These are phyloP conservation scores for Pythium apleroticum DNA, from an alignment of 352 stramenopile genomes.

Conservation along the genomic window DNA sequence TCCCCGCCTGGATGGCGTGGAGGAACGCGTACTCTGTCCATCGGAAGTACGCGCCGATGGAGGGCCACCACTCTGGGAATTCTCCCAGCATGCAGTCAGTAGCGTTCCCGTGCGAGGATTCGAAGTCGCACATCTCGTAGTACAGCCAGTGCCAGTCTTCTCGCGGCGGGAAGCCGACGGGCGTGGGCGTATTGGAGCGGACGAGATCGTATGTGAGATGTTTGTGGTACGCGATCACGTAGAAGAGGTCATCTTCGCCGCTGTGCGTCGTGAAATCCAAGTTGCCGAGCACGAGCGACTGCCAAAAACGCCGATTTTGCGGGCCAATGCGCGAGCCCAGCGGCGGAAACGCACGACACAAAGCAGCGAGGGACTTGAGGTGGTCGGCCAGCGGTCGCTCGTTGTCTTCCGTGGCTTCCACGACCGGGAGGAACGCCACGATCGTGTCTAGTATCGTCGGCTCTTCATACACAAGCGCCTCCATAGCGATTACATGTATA, in stretches of 20 bases:
- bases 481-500: not conserved
- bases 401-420: not conserved
- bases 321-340: not conserved
- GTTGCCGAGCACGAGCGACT: not conserved
- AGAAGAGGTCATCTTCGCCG: not conserved
- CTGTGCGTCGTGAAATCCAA: not conserved
- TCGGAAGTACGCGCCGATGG: conserved; percentile 3
- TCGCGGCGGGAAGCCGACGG: not conserved
- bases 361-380: not conserved
- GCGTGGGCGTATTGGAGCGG: not conserved
- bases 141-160: not conserved
- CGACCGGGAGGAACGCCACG: not conserved
- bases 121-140: not conserved
- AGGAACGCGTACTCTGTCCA: conserved; percentile 9
- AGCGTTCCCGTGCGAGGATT: not conserved
- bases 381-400: not conserved
- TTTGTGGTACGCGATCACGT: not conserved
- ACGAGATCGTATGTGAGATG: not conserved
- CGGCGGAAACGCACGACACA: not conserved
- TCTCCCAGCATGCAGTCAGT: not conserved
- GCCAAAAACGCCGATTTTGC: not conserved
- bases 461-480: not conserved
- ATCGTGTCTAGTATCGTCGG: not conserved
- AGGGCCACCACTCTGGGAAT: not conserved
- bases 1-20: not conserved